phyloP scores from a whole-genome alignment of 2,329 filamentous ascomycete species.

The Aspergillus sp. region DNA sequence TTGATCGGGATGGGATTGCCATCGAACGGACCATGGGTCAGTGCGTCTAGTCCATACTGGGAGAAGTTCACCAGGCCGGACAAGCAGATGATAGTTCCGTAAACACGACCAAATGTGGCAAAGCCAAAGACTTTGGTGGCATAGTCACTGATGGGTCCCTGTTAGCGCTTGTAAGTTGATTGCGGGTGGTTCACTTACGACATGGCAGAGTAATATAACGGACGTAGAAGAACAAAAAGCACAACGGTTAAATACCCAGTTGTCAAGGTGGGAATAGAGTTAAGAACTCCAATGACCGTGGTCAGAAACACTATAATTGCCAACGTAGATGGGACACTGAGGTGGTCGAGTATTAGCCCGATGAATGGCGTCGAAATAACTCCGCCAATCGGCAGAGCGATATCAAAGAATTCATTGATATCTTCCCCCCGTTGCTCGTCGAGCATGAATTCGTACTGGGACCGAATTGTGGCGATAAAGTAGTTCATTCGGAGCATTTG shows the following conservation, averaged over 20 bases:
- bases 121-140: conserved; percentile 91
- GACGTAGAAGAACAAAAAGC: conserved; percentile 83
- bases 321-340: conserved; percentile 70
- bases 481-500: conserved; percentile 87
- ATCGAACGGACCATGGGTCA: conserved; percentile 70
- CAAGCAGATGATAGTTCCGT: conserved; percentile 84
- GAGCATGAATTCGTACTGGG: conserved; percentile 79
- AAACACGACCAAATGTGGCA: conserved; percentile 85
- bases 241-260: conserved; percentile 72
- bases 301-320: conserved; percentile 68
- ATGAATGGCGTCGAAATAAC: conserved; percentile 82
- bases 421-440: conserved; percentile 61
- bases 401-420: conserved; percentile 82
- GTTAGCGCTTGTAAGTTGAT: background rate
- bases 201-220: conserved; percentile 88
- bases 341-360: conserved; percentile 74
- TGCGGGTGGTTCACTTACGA: conserved; percentile 49
- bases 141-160: conserved; percentile 60
- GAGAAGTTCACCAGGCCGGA: conserved; percentile 81
- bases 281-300: conserved; percentile 73
- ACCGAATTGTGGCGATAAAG: conserved; percentile 82
- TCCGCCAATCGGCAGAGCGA: conserved; percentile 77
- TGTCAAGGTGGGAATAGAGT: conserved; percentile 64
- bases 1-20: conserved; percentile 79
- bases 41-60: conserved; percentile 74